Evolutionary conservation across 2,329 filamentous ascomycete species (phyloP).

Genomic region (Curvularia eragrostidis): DNA sequence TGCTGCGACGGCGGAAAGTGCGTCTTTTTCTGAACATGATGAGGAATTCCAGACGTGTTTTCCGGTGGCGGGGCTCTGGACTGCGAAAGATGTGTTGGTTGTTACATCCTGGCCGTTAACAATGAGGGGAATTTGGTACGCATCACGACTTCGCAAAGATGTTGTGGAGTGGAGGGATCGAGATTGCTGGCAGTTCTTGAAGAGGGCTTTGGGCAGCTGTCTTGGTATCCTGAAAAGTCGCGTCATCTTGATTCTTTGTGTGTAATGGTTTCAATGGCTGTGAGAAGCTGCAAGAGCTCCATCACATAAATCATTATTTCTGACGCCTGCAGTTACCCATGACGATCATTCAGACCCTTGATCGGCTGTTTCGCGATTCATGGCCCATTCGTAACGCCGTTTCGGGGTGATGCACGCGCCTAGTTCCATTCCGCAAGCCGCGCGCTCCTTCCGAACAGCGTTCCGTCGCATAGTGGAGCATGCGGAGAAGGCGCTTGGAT

Average conservation of each 20-base stretch:
- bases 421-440: not conserved
- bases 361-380: not conserved
- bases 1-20: not conserved
- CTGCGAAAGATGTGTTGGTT: not conserved
- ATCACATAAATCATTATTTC: not conserved
- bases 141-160: not conserved
- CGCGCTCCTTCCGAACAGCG: not conserved
- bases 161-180: not conserved
- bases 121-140: conserved; percentile 1
- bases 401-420: not conserved
- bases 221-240: not conserved
- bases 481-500: not conserved
- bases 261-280: not conserved
- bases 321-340: not conserved
- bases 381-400: not conserved
- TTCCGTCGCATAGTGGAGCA: not conserved
- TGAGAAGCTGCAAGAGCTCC: not conserved
- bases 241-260: not conserved
- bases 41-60: not conserved
- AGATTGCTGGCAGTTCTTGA: not conserved
- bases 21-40: not conserved
- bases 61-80: not conserved
- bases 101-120: not conserved
- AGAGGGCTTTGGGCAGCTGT: not conserved
- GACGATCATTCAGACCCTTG: not conserved